Percentiles rank a stretch among this genome's conserved stretches.
These are phyloP conservation scores for Jamesozyma rosinii DNA, from an alignment of 805 yeast genomes.

Conservation along the genomic window DNA sequence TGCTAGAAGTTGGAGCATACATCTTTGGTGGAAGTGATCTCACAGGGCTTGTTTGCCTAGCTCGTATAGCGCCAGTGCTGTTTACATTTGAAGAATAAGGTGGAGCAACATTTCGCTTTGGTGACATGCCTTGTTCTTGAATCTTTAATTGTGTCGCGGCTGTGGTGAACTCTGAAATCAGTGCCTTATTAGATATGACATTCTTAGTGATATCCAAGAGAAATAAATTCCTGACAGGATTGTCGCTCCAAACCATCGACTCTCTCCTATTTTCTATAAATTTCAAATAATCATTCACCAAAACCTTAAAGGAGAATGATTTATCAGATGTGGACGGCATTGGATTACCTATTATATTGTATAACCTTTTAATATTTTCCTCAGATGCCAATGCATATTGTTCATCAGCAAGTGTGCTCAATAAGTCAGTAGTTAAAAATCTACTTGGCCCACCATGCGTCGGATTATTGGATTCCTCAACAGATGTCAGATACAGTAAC, in stretches of 20 bases:
- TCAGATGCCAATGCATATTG: constrained; percentile 20
- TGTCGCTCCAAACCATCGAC: constrained; percentile 25
- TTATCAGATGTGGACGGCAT: constrained; percentile 2
- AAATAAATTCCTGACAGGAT: constrained; percentile 13
- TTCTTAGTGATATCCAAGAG: constrained; percentile 17
- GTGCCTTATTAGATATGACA: background rate
- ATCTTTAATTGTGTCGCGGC: constrained; percentile 23
- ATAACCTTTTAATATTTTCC: constrained; percentile 17
- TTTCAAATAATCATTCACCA: constrained; percentile 23
- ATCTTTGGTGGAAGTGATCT: constrained; percentile 11
- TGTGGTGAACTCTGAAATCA: constrained; percentile 17
- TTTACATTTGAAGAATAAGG: constrained; percentile 4
- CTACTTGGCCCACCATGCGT: constrained; percentile 23
- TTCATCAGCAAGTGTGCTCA: constrained; percentile 21
- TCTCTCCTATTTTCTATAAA: constrained; percentile 24
- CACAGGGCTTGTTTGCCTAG: constrained; percentile 5
- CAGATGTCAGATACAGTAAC: constrained; percentile 37
- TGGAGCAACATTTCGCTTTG: constrained; percentile 13
- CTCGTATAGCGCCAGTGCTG: background rate
- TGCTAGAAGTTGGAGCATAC: constrained; percentile 2
- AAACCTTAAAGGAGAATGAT: constrained; percentile 17
- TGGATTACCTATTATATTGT: constrained; percentile 11
- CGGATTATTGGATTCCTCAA: constrained; percentile 18
- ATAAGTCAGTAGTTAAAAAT: constrained; percentile 22
- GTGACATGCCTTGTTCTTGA: constrained; percentile 1